A percentile compares a stretch with the other conserved stretches of the same genome.
These are phyloP conservation scores for Nidularia sp. DNA, from an alignment of 768 basidiomycete species.

Conservation along the genomic window DNA sequence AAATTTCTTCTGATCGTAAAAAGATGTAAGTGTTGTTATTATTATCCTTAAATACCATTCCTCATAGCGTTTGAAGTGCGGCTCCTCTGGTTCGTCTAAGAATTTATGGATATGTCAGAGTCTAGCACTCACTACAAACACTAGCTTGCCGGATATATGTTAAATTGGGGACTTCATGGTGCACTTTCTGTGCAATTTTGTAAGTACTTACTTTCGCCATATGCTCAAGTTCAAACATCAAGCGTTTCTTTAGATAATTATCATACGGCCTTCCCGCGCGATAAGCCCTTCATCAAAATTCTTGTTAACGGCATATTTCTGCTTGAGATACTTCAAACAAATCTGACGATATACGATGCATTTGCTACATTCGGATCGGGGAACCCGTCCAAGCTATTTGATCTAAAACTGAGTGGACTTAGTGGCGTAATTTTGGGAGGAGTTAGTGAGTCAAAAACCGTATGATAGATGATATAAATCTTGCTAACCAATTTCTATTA, in stretches of 20 bases:
- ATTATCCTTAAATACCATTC: too few relatives aligned
- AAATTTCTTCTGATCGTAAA: too few relatives aligned
- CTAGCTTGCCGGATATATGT: conserved; percentile 10
- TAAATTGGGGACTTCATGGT: conserved; percentile 13
- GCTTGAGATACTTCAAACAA: background rate
- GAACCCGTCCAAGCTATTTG: background rate
- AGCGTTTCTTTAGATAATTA: background rate
- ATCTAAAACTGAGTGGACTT: background rate
- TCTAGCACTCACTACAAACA: background rate
- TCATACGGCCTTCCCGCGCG: background rate
- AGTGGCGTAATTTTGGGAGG: background rate
- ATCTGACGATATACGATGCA: background rate
- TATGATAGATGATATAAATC: background rate
- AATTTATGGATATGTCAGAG: background rate
- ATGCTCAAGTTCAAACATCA: background rate
- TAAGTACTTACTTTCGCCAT: background rate
- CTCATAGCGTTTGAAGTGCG: too few relatives aligned
- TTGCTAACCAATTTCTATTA: too few relatives aligned
- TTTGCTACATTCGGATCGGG: conserved; percentile 1
- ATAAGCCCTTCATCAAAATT: background rate
- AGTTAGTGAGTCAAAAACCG: background rate
- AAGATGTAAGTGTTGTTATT: too few relatives aligned
- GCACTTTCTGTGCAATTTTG: conserved; percentile 13
- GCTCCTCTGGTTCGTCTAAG: too few relatives aligned
- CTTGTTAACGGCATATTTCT: background rate